Evolutionary conservation across 768 basidiomycete species (phyloP), one percentile per base, ranked within the genome.

Genomic region (Russula ochroleuca): DNA sequence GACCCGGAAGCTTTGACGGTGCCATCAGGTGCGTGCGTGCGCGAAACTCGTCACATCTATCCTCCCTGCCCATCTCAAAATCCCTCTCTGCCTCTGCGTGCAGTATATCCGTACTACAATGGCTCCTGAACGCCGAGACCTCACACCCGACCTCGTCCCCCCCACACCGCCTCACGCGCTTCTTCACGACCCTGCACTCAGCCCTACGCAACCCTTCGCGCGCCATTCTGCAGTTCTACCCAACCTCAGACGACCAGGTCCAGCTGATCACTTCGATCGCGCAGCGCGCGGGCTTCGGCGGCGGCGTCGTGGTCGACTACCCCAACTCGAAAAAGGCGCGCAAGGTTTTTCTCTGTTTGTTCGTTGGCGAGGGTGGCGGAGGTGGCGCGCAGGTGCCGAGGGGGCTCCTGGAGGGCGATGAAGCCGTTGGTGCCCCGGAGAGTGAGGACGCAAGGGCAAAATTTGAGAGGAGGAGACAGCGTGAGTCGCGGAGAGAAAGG

Each of bases 51-150:
- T 7, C 25, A 1, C 21, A 5, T 11, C 8, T 1, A 35, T 40
- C 45, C 2, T 2, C 47, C 55, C 17, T 17, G 19, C 40, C 5
- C 25, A 19, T 5, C 23, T 11, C 8, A 28, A 28, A 28, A 28
- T 28, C 28, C 38, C 40, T 11, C 6, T 19, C 17, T 17, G 15
- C 25, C 4, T 19, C 9, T 19, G 25, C 40, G 0, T 28, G 19
- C 71, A 98, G 96, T 72, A 90, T 99, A 70, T 99, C 97, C 28
- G 96, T 98, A n/a, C 79, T 99, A 6, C 97, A 99, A 77, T 99
- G 97, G 97, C 80, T 99, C 3, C 81, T 98, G 62, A 99, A 98
- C 74, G 95, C 96, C 28, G 97, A 98, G 74, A 90, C 94, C 33
- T 87, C 93, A 6, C 88, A 87, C 72, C 90, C 84, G 61, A 93